Base-by-base conservation (phyloP, 768 basidiomycete species). In the Termitomyces sp. region DNA sequence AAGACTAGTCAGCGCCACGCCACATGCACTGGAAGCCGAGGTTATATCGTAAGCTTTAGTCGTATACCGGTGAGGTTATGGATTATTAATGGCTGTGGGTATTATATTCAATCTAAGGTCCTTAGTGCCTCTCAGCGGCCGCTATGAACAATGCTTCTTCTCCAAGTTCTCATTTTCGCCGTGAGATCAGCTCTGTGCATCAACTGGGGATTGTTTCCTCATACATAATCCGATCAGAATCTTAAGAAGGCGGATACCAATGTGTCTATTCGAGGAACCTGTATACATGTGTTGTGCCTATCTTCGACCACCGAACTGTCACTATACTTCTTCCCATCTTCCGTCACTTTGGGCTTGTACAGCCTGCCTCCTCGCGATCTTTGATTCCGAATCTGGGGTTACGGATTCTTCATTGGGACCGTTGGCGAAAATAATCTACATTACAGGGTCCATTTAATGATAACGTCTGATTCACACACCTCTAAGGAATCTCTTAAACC, bases 401-500 rank as follows among this genome's bases (percentile, higher is more conserved):
- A 57, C 64, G 60, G 62, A 59, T 54, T 62, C 63, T 61, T 56
- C 51, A 58, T 59, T 64, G 45, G 63, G 53, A 32, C 46, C 41
- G 45, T 57, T 54, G 58, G 57, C 62, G 49, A 56, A 64, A 64
- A 51, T 51, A 66, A 66, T 64, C 57, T 60, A 61, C 65, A 55
- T 60, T 61, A 51, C 19, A 53, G 58, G 60, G 60, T 57, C 62
- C 28, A 21, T 34, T 11, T 58, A 65, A 62, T 62, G 63, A 64
- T 67, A 64, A 65, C 59, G 65, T 58, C 64, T 65, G 66, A 69
- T 69, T 64, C 59, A 65, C 46, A 60, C 65, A 63, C 61, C 55
- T 56, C 45, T 24, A 32, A 54, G 60, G 62, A 56, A 59, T 66
- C 68, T 68, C 70, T 72, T 74, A 74, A 70, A 68, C 48, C 15